Evolutionary conservation across 345 rosid genomes (phyloP).

Genomic region (Dipteronia dyeriana): DNA sequence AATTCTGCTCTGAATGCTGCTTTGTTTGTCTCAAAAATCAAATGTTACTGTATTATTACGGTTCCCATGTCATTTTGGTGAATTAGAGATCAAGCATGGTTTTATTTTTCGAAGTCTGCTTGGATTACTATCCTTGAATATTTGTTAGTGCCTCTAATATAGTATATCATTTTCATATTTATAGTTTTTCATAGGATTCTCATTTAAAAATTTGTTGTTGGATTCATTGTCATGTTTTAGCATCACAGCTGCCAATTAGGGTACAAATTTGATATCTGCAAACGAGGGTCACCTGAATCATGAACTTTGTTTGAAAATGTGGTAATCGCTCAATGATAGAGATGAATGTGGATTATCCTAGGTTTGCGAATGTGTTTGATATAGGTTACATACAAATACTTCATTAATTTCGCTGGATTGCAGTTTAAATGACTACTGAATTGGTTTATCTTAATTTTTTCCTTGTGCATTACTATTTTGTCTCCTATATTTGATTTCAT

Average conservation of each 20-base stretch:
- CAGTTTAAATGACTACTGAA: background rate
- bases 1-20: background rate
- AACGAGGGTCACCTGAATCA: background rate
- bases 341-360: background rate
- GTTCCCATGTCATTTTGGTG: no score
- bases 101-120: background rate
- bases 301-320: background rate
- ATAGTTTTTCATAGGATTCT: background rate
- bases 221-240: background rate
- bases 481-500: constrained; percentile 4
- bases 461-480: background rate
- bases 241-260: background rate
- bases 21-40: background rate
- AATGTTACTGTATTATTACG: background rate
- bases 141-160: background rate
- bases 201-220: constrained; percentile 8
- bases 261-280: background rate
- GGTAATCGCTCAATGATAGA: background rate
- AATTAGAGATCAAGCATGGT: background rate
- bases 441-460: background rate
- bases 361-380: background rate
- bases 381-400: background rate
- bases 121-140: background rate
- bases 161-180: background rate
- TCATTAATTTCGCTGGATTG: background rate